A percentile compares a stretch with the other conserved stretches of the same genome.
phyloP scores from a whole-genome alignment of 371 early-diverging fungal genomes.

The Mortierella sp. region DNA sequence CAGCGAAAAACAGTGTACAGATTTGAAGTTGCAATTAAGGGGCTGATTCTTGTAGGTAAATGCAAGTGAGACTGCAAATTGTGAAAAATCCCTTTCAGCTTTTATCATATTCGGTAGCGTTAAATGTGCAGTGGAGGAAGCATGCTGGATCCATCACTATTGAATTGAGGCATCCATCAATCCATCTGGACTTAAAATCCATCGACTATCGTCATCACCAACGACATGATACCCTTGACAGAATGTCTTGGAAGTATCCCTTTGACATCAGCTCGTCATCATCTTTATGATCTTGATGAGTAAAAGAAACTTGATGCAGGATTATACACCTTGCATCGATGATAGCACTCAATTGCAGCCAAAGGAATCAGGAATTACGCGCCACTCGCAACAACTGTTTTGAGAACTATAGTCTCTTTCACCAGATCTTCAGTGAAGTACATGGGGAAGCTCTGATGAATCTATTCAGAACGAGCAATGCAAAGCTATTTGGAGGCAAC shows the following conservation, averaged over 20 bases:
- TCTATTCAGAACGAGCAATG: no score
- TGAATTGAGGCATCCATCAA: constrained; percentile 9
- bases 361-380: not conserved
- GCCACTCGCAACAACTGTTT: not conserved
- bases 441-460: not conserved
- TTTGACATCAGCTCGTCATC: not conserved
- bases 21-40: not conserved
- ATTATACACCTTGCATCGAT: not conserved
- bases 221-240: not conserved
- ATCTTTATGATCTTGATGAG: not conserved
- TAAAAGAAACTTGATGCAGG: not conserved
- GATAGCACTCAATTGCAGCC: not conserved
- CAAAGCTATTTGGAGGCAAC: no score
- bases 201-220: not conserved
- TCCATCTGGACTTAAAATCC: constrained; percentile 5
- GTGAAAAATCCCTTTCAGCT: constrained; percentile 25
- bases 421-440: not conserved
- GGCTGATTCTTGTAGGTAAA: not conserved
- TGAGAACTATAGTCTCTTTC: not conserved
- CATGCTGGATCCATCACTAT: constrained; percentile 9
- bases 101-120: constrained; percentile 25
- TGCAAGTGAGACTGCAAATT: constrained; percentile 1
- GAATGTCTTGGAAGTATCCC: not conserved
- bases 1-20: no score
- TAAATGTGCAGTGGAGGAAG: not conserved